phyloP scores from a whole-genome alignment of 371 early-diverging fungal genomes.

The Syncephalastrum monosporum region DNA sequence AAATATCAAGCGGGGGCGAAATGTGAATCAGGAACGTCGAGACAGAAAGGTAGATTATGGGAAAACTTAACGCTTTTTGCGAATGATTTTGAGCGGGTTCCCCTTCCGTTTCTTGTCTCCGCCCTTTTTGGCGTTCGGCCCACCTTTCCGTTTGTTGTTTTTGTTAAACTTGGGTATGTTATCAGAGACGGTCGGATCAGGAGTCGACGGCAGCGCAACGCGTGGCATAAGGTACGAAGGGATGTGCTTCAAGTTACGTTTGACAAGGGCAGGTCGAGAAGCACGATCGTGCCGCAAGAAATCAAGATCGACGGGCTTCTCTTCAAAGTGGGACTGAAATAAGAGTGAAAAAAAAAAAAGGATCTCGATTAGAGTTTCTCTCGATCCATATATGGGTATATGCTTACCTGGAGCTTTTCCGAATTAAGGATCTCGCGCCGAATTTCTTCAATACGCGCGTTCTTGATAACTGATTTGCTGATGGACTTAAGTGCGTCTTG shows the following conservation, averaged over 20 bases:
- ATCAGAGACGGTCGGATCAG: constrained; percentile 5
- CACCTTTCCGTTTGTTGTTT: constrained; percentile 25
- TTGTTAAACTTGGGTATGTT: constrained; percentile 30
- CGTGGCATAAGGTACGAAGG: constrained; percentile 89
- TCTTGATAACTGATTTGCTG: constrained; percentile 74
- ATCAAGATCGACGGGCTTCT: constrained; percentile 90
- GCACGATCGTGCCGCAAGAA: constrained; percentile 92
- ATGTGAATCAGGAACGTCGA: not conserved
- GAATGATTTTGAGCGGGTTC: constrained; percentile 55
- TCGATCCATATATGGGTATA: constrained; percentile 1
- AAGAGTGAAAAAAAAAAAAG: not conserved
- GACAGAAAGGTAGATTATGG: constrained; percentile 1
- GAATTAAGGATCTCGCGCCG: constrained; percentile 92
- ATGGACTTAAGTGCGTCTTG: constrained; percentile 87
- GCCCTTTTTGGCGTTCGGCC: not conserved
- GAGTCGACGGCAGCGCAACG: constrained; percentile 46
- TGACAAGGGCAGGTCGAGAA: constrained; percentile 76
- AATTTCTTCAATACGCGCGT: constrained; percentile 91
- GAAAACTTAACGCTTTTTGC: constrained; percentile 6
- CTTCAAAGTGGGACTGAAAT: constrained; percentile 87
- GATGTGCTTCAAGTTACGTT: constrained; percentile 88
- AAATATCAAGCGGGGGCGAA: not conserved
- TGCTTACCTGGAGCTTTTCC: constrained; percentile 78
- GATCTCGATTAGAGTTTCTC: not conserved
- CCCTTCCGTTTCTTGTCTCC: constrained; percentile 48